Evolutionary conservation across 176 grass and related monocot genomes (phyloP), one percentile per base, ranked within the genome.

Genomic region (Elaeis guineensis): DNA sequence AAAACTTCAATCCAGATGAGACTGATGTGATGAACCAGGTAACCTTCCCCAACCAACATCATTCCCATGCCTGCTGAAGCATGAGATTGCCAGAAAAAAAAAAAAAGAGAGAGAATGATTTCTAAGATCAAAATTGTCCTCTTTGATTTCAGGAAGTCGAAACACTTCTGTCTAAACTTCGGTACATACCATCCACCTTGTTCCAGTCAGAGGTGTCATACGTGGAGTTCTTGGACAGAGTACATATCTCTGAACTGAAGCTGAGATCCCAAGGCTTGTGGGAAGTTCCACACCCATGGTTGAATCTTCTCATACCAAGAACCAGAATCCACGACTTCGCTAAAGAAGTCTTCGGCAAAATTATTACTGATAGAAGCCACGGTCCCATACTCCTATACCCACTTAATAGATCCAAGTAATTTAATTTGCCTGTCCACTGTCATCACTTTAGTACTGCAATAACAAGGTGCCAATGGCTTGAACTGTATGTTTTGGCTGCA

Each of bases 281-380:
- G 93, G 93, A 98, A 29, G 71, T 98, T 16, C 93, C 93, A 49
- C 93, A 98, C 72, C 93, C 93, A 16, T 98, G 93, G 93, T 70
- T 98, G 16, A 98, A 98, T 65, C 93, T 98, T 61, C 69, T 98
- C 14, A 69, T 98, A 7, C 93, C 93, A 18, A 76, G 68, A 57
- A 83, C 81, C 52, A 65, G 65, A 50, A 86, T 98, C 71, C 79
- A 81, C 51, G 78, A 44, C 54, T 98, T 98, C 21, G 81, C 87
- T 7, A 64, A 19, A 22, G 79, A 85, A 26, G 85, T 98, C 17
- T 92, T 98, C 32, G 93, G 84, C 51, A 98, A 92, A 64, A 92
- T 92, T 82, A 76, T 89, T 19, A 89, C 78, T 29, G 84, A 91
- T 6, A 92, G 84, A 73, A 89, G 64, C 74, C 89, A 83, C 23